Percentiles rank a stretch among this genome's conserved stretches.
phyloP scores from a whole-genome alignment of 495 filamentous ascomycete genomes.

The Alectoria sarmentosa region DNA sequence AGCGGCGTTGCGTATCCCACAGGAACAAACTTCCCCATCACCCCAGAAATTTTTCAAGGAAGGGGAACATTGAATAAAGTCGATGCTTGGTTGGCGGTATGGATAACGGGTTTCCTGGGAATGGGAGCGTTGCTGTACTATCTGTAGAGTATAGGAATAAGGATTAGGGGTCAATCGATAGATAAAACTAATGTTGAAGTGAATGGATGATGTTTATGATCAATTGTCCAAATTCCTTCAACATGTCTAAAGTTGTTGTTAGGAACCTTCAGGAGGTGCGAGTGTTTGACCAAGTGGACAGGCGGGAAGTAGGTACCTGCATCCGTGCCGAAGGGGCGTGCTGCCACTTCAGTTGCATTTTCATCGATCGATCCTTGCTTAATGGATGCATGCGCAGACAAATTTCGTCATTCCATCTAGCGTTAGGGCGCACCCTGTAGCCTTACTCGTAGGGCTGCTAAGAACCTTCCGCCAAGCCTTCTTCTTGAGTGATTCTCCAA shows the following conservation, averaged over 20 bases:
- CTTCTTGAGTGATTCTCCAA: no score
- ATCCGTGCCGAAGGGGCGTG: conserved; percentile 2
- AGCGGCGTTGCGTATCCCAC: not conserved
- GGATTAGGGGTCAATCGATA: not conserved
- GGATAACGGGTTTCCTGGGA: conserved; percentile 16
- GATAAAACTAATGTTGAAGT: conserved; percentile 3
- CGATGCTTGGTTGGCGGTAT: conserved; percentile 18
- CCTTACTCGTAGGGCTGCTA: no score
- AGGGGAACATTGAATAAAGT: conserved; percentile 9
- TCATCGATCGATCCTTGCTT: not conserved
- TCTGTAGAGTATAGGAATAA: conserved; percentile 9
- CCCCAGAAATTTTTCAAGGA: conserved; percentile 12
- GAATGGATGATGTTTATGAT: not conserved
- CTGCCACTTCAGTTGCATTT: not conserved
- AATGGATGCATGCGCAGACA: not conserved
- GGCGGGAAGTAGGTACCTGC: not conserved
- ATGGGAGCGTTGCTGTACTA: conserved; percentile 20
- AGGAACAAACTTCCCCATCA: not conserved
- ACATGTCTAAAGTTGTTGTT: no score
- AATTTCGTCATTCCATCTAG: not conserved
- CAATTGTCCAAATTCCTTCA: no score
- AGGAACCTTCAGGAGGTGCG: no score
- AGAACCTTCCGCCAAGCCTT: no score
- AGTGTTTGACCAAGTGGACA: not conserved
- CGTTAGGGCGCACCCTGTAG: no score